These are phyloP conservation scores for Entomophthora muscae DNA, from an alignment of 371 early-diverging fungal species.

Conservation along the genomic window DNA sequence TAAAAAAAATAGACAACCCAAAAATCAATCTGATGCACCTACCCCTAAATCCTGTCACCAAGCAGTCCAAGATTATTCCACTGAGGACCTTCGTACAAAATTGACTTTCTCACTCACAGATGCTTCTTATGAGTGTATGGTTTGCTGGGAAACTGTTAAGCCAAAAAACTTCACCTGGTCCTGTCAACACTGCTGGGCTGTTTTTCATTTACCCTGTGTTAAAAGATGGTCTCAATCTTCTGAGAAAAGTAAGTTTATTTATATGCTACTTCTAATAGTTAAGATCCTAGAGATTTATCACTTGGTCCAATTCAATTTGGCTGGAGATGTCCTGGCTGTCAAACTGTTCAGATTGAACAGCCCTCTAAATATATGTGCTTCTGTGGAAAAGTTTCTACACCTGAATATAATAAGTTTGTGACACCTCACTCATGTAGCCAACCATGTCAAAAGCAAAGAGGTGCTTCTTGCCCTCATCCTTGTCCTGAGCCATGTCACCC, in stretches of 20 bases:
- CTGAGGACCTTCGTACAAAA: slow-evolving; percentile 31
- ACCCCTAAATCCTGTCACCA: too few relatives aligned
- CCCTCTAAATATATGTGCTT: slow-evolving; percentile 68
- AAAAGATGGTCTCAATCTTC: slow-evolving; percentile 50
- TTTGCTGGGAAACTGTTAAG: slow-evolving; percentile 72
- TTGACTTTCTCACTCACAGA: slow-evolving; percentile 39
- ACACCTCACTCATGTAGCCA: slow-evolving; percentile 79
- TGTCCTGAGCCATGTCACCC: slow-evolving; percentile 67
- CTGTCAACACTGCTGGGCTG: slow-evolving; percentile 75
- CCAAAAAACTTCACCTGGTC: slow-evolving; percentile 55
- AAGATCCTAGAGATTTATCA: neutral
- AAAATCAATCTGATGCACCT: too few relatives aligned
- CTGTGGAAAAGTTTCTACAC: slow-evolving; percentile 64
- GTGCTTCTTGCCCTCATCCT: slow-evolving; percentile 15
- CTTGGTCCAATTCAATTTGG: slow-evolving; percentile 4
- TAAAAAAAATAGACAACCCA: neutral
- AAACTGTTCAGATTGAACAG: slow-evolving; percentile 36
- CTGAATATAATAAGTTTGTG: slow-evolving; percentile 33
- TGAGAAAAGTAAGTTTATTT: slow-evolving; percentile 27
- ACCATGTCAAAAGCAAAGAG: slow-evolving; percentile 27
- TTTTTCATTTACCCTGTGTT: slow-evolving; percentile 69
- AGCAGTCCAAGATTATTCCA: neutral
- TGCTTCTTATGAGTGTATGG: slow-evolving; percentile 79
- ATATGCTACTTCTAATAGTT: neutral
- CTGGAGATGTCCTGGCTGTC: slow-evolving; percentile 94